Evolutionary conservation across 805 yeast genomes (phyloP).

Genomic region (Suhomyces vadensis): DNA sequence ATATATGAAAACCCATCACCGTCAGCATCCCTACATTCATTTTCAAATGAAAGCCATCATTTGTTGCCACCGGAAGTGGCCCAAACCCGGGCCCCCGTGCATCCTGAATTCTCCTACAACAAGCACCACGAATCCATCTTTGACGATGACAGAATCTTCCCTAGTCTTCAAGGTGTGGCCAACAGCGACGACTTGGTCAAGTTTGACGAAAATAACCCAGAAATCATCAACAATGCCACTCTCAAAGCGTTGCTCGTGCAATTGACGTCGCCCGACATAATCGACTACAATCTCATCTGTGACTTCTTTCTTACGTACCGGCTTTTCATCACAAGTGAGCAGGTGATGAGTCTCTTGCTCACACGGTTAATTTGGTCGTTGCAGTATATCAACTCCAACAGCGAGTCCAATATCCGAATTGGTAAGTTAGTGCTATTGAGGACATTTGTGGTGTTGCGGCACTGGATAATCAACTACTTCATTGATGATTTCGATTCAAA

Average conservation of each 20-base stretch:
- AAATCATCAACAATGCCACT: conserved; percentile 38
- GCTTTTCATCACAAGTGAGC: conserved; percentile 58
- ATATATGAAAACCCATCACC: background rate
- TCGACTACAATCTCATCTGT: conserved; percentile 75
- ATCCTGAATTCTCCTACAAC: conserved; percentile 31
- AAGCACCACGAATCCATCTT: conserved; percentile 38
- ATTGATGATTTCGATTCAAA: conserved; percentile 65
- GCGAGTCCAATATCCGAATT: conserved; percentile 30
- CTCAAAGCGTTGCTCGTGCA: conserved; percentile 54
- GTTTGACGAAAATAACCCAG: conserved; percentile 36
- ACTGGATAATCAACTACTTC: conserved; percentile 88
- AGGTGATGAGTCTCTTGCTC: conserved; percentile 60
- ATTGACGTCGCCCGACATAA: conserved; percentile 67
- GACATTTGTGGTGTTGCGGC: conserved; percentile 83
- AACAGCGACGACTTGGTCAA: conserved; percentile 26
- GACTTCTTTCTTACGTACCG: conserved; percentile 88
- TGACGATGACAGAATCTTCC: conserved; percentile 39
- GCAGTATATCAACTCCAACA: conserved; percentile 36
- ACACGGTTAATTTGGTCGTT: conserved; percentile 75
- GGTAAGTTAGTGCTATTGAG: conserved; percentile 74
- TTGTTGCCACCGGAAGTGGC: background rate
- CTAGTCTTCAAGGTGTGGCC: conserved; percentile 24
- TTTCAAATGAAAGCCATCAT: background rate
- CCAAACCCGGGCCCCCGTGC: conserved; percentile 8
- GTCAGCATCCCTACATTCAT: background rate